A percentile compares a stretch with the other conserved stretches of the same genome.
These are phyloP conservation scores for Omphalotus olearius DNA, from an alignment of 1,284 basidiomycete species.

Conservation along the genomic window DNA sequence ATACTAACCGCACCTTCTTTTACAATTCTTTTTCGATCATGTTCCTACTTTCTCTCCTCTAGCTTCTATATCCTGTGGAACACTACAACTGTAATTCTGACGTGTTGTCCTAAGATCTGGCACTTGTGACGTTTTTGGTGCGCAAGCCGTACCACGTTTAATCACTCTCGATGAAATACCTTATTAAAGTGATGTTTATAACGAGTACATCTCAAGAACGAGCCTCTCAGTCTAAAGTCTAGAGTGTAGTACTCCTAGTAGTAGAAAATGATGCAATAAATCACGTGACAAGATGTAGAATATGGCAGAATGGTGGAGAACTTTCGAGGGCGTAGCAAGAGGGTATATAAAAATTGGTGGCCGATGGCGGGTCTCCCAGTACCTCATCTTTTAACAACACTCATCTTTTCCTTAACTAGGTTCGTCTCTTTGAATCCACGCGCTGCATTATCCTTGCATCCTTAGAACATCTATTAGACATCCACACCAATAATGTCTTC, in stretches of 20 bases:
- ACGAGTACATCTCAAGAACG: not conserved
- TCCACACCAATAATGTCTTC: constrained; percentile 37
- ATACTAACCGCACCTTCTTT: not conserved
- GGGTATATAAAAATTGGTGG: not conserved
- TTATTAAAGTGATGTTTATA: not conserved
- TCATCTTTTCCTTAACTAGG: not conserved
- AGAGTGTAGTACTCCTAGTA: too few relatives aligned
- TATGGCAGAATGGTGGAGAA: not conserved
- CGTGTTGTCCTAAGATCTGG: not conserved
- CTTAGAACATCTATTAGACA: not conserved
- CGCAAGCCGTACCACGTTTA: not conserved
- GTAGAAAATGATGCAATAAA: not conserved
- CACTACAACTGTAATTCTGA: not conserved
- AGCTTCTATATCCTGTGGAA: constrained; percentile 1
- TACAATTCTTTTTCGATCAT: not conserved
- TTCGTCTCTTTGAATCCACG: not conserved
- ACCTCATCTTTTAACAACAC: not conserved
- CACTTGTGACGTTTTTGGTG: not conserved
- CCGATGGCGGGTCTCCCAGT: not conserved
- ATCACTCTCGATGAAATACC: not conserved
- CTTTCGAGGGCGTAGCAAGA: not conserved
- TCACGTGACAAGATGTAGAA: not conserved
- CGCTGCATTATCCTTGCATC: not conserved
- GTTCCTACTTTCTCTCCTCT: not conserved
- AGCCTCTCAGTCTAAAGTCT: too few relatives aligned